These are phyloP conservation scores for Coprinopsis marcescibilis DNA, from an alignment of 768 basidiomycete genomes.

Conservation along the genomic window DNA sequence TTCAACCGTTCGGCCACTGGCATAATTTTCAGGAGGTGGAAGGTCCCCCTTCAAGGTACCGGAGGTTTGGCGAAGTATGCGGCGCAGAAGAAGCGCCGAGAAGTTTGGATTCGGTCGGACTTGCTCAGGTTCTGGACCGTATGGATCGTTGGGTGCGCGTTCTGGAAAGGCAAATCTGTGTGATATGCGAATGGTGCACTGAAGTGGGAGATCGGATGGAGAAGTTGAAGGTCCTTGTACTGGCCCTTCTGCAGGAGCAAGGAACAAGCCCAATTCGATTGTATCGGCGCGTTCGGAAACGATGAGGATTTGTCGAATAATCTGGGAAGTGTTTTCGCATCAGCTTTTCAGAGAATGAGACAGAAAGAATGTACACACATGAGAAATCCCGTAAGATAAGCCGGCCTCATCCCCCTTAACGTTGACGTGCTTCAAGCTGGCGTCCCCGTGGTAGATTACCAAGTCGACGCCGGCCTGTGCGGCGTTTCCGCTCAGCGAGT, in stretches of 20 bases:
- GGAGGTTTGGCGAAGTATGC: constrained; percentile 54
- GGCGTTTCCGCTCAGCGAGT: constrained; percentile 79
- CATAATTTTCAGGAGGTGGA: constrained; percentile 34
- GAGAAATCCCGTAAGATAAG: constrained; percentile 71
- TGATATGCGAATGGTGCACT: constrained; percentile 41
- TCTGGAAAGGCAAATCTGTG: constrained; percentile 34
- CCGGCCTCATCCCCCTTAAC: constrained; percentile 85
- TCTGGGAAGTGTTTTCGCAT: constrained; percentile 40
- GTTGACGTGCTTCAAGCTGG: constrained; percentile 79
- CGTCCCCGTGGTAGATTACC: constrained; percentile 86
- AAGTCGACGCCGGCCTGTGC: constrained; percentile 84
- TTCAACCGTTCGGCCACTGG: constrained; percentile 56
- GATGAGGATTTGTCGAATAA: constrained; percentile 76
- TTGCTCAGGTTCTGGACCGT: constrained; percentile 27
- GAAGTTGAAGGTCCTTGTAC: constrained; percentile 16
- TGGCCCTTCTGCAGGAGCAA: constrained; percentile 25
- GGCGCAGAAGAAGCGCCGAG: constrained; percentile 48
- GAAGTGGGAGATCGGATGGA: constrained; percentile 30
- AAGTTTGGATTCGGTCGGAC: constrained; percentile 38
- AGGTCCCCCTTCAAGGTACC: constrained; percentile 43
- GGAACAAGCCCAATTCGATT: constrained; percentile 76
- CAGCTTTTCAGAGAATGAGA: constrained; percentile 11
- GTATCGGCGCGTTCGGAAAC: constrained; percentile 71
- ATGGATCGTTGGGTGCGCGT: constrained; percentile 14
- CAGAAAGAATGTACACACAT: constrained; percentile 52